Evolutionary conservation across 2,329 filamentous ascomycete genomes (phyloP), one percentile per base, ranked within the genome.

Genomic region (Epichloe scottii): DNA sequence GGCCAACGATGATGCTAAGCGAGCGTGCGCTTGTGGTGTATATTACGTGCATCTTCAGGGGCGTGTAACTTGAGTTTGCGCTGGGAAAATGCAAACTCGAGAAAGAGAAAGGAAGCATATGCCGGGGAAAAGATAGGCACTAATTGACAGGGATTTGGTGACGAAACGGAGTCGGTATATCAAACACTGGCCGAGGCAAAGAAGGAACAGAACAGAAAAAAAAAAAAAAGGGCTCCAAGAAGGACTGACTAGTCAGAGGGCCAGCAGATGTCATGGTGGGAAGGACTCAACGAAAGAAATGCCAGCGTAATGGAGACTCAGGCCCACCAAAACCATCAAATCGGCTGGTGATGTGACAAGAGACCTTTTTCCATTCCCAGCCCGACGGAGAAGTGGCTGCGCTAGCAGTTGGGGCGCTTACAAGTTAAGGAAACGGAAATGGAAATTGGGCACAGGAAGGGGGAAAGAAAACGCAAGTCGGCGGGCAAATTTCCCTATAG

Each of bases 61-160:
- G 35, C 40, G 50, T 52, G 45, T 21, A 38, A 39, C 33, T 17
- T 51, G 8, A 17, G 11, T 15, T 41, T 26, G 48, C 37, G 40
- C 51, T 43, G 52, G 50, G 48, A 51, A 30, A 54, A 46, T 3
- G 42, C 39, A 43, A 21, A 23, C 37, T 40, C 11, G 4, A 45
- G 21, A 21, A 50, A 54, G 39, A 50, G 61, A 62, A 56, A 50
- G 53, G 58, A 55, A 68, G 67, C 67, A 69, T 66, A 66, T 70
- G 68, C 68, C 65, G 66, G 61, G 61, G 2, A 62, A 59, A 38
- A 49, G 35, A 40, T 19, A 12, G 17, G 21, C 30, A 33, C 6
- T 26, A 19, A 30, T 19, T 47, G 52, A 37, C 46, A 30, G 21
- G 43, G 47, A 46, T 48, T 50, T 17, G 34, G 30, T 30, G 33